Base-by-base conservation (phyloP, 257 asterid genomes). In the Parsonsia alboflavescens region DNA sequence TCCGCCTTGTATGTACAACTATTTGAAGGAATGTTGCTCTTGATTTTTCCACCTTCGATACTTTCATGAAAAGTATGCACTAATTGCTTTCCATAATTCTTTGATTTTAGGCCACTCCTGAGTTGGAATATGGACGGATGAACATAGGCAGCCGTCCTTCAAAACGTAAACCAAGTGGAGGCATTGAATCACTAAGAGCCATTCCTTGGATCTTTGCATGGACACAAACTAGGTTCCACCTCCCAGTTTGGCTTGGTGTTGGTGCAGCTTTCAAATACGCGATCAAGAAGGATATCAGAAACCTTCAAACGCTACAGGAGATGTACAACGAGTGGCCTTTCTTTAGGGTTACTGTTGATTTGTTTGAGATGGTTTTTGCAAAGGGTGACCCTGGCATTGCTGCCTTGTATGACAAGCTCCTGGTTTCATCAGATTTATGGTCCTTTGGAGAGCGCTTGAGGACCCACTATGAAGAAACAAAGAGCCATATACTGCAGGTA, bases 71-170 rank as follows among this genome's bases (percentile, higher is more conserved):
- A 39, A 22, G 26, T 53, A 10, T 17, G 69, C n/a, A 22, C 26
- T 46, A 28, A 68, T 22, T 70, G 33, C 16, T 30, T 52, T 70
- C 17, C 42, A 24, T 26, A 15, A 67, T 13, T 24, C 42, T 63
- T 36, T 66, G 21, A 66, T 78, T 67, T n/a, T 77, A 86, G 86
- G 90, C 90, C 52, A 86, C 88, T 30, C 90, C 90, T 2, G 88
- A 86, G 66, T 36, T 84, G 80, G 90, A 86, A 70, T 84, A 84
- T 61, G 90, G 90, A 12, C 77, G 86, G 39, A 84, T 86, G 88
- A 86, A 86, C 77, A 86, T 86, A 24, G 90, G 90, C 6, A 86
- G 90, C 72, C 88, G 90, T n/a, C 90, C 90, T 64, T 82, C 90
- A 41, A 84, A 84, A 66, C 74, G 90, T 49, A 86, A 86, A 71